These are phyloP conservation scores for Exophiala phaeomuriformis DNA, from an alignment of 2,329 filamentous ascomycete species.

Conservation along the genomic window DNA sequence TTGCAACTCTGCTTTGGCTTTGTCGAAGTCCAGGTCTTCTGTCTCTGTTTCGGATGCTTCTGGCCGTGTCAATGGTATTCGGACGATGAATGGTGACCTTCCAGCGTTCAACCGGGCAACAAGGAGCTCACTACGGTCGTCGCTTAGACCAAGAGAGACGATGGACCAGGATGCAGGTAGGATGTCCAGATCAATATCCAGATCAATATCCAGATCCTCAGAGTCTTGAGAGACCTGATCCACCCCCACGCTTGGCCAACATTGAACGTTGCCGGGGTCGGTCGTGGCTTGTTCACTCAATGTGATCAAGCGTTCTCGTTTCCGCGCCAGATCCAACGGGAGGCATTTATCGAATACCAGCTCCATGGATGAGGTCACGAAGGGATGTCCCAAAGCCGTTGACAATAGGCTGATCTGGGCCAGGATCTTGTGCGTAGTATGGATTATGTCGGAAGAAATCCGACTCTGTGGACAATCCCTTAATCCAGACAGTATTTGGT, in stretches of 20 bases:
- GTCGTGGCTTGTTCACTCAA: slow-evolving; percentile 12
- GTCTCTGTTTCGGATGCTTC: slow-evolving; percentile 71
- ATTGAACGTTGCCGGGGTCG: slow-evolving; percentile 6
- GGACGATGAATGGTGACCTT: slow-evolving; percentile 73
- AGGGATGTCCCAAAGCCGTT: slow-evolving; percentile 19
- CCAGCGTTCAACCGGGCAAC: slow-evolving; percentile 76
- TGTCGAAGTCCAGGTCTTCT: slow-evolving; percentile 74
- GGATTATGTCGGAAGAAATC: slow-evolving; percentile 19
- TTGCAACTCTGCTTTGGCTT: slow-evolving; percentile 68
- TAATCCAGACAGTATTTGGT: slow-evolving; percentile 11
- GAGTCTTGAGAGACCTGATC: neutral
- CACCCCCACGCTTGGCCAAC: slow-evolving; percentile 4
- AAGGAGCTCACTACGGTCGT: slow-evolving; percentile 74
- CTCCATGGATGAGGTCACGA: slow-evolving; percentile 17
- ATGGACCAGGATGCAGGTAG: slow-evolving; percentile 78
- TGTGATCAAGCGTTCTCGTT: slow-evolving; percentile 13
- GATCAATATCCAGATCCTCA: slow-evolving; percentile 41
- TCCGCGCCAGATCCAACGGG: slow-evolving; percentile 17
- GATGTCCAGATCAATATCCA: slow-evolving; percentile 73
- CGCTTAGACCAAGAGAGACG: slow-evolving; percentile 75
- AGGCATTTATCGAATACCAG: slow-evolving; percentile 19
- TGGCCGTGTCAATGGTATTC: slow-evolving; percentile 75
- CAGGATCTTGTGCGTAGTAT: slow-evolving; percentile 19
- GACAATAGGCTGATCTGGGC: slow-evolving; percentile 24
- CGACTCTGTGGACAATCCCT: slow-evolving; percentile 4